Evolutionary conservation across 2,329 filamentous ascomycete species (phyloP), one percentile per base, ranked within the genome.

Genomic region (Emydomyces testavorans): DNA sequence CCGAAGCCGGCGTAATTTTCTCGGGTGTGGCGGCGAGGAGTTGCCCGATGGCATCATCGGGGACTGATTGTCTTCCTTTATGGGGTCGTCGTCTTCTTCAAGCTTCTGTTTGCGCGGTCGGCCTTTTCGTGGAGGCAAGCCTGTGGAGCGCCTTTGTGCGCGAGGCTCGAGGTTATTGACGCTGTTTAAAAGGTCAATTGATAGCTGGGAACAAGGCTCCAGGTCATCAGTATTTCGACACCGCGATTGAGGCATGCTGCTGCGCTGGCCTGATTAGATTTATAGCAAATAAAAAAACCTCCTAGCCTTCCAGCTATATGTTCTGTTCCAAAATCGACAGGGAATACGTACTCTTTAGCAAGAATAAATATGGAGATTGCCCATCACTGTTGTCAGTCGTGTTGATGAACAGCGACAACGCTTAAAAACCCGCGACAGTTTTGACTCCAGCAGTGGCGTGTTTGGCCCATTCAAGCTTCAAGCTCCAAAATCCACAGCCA

Each of bases 181-280:
- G 18, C 31, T 42, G 32, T 48, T 48, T 5, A 48, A 31, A 3
- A 48, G 31, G 20, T 42, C 37, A 36, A 48, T 21, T 3, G 46
- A 42, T 23, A 48, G 16, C 15, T 48, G 37, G 1, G 37, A 16
- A 8, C 23, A 36, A 29, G 38, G 37, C 38, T 43, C 31, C 13
- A 24, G n/a, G 38, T 21, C 37, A 3, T 35, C 38, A 5, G 20
- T 29, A 6, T 26, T 29, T 21, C 2, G 44, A 26, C 4, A 4
- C 13, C 11, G 31, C 2, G 20, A 6, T 16, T 32, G 13, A 6
- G 43, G 1, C 43, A 46, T 38, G 2, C 26, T 16, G 31, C 11
- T 37, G 21, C 43, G 18, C 15, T n/a, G n/a, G 15, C 7, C 23
- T 7, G 10, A 13, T 15, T 23, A 31, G 23, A 29, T 16, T 29